phyloP scores from a whole-genome alignment of 306 rosid genomes.

The Cicer arietinum region DNA sequence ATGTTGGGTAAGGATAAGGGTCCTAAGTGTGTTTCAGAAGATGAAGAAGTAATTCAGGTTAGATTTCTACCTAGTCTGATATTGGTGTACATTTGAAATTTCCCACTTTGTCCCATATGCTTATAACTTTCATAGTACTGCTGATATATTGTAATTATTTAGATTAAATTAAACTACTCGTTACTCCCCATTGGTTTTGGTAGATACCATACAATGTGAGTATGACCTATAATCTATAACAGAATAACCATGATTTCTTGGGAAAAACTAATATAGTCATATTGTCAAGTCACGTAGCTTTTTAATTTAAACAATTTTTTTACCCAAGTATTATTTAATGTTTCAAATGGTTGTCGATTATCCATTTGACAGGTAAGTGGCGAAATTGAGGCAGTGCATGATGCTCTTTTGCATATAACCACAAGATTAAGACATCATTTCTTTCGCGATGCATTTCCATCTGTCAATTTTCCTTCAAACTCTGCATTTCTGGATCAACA shows the following conservation, averaged over 20 bases:
- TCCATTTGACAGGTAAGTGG: slow-evolving; percentile 72
- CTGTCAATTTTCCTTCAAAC: slow-evolving; percentile 71
- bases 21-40: slow-evolving; percentile 85
- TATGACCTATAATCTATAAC: neutral
- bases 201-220: slow-evolving; percentile 17
- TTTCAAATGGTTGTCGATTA: slow-evolving; percentile 33
- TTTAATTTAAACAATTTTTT: slow-evolving; percentile 15
- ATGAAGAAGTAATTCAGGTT: slow-evolving; percentile 94
- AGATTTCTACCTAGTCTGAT: slow-evolving; percentile 27
- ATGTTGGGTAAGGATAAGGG: slow-evolving; percentile 83
- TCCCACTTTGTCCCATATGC: slow-evolving; percentile 28
- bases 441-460: slow-evolving; percentile 79
- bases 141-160: slow-evolving; percentile 13
- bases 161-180: slow-evolving; percentile 6
- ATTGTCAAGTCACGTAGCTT: slow-evolving; percentile 25
- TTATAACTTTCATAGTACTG: slow-evolving; percentile 29
- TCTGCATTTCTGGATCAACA: slow-evolving; percentile 71
- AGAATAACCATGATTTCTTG: neutral
- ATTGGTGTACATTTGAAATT: slow-evolving; percentile 25
- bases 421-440: slow-evolving; percentile 80
- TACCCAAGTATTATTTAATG: neutral
- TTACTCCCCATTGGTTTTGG: slow-evolving; percentile 7
- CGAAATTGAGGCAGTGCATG: slow-evolving; percentile 88
- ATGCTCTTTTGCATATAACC: slow-evolving; percentile 88
- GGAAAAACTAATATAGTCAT: slow-evolving; percentile 6